phyloP scores from a whole-genome alignment of 139 green algal genomes.

The Yamagishiella unicocca region DNA sequence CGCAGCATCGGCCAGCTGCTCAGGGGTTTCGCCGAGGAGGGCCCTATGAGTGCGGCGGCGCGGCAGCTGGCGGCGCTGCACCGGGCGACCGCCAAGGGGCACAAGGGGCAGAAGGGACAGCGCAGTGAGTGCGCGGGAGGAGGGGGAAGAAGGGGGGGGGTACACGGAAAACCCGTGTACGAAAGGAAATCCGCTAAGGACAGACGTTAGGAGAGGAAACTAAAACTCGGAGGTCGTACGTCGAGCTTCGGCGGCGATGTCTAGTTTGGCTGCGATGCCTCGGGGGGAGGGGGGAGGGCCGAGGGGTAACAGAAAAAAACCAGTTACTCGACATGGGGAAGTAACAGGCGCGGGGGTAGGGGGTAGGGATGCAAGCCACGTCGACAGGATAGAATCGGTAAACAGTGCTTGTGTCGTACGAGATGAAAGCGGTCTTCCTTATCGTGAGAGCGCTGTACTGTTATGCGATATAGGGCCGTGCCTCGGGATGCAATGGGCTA shows the following conservation, averaged over 20 bases:
- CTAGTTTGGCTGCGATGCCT: neutral
- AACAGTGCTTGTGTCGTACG: too few species aligned
- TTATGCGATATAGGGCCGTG: too few species aligned
- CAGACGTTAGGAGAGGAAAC: neutral
- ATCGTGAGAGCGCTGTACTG: too few species aligned
- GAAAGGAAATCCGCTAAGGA: neutral
- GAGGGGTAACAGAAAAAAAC: neutral
- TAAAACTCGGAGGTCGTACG: neutral
- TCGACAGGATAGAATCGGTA: too few species aligned
- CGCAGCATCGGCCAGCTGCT: neutral
- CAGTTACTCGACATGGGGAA: too few species aligned
- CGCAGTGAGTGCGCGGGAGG: neutral
- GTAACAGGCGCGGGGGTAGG: too few species aligned
- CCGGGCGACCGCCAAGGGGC: neutral
- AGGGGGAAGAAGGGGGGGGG: too few species aligned
- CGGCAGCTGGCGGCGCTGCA: conserved; percentile 24
- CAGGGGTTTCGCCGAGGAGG: neutral
- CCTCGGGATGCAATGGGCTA: too few species aligned
- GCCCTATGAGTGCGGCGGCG: neutral
- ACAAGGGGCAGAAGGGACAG: neutral
- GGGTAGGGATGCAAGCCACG: too few species aligned
- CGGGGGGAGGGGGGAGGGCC: neutral
- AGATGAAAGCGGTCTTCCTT: too few species aligned
- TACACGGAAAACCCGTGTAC: too few species aligned
- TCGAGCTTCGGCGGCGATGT: neutral